These are phyloP conservation scores for Plenodomus lindquistii DNA, from an alignment of 2,329 filamentous ascomycete genomes.

Conservation along the genomic window DNA sequence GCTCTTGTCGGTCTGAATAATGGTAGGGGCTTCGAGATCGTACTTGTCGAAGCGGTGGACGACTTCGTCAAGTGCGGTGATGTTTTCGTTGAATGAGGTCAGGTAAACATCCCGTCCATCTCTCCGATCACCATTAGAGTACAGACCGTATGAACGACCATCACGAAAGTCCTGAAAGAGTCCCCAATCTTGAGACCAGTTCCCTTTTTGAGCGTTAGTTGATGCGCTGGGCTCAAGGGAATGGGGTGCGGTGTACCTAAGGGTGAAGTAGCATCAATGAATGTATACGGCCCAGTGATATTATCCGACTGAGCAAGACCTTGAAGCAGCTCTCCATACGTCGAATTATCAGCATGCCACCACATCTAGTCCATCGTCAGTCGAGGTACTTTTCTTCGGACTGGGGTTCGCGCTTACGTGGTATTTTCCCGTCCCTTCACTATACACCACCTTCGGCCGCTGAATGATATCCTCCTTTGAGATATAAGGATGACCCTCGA, in stretches of 20 bases:
- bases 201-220: constrained; percentile 36
- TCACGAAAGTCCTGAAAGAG: constrained; percentile 64
- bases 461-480: constrained; percentile 63
- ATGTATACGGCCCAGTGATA: constrained; percentile 59
- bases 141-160: constrained; percentile 59
- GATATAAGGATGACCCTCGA: constrained; percentile 60
- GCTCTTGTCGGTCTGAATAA: constrained; percentile 62
- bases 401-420: constrained; percentile 48
- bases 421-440: constrained; percentile 58
- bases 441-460: constrained; percentile 65
- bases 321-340: constrained; percentile 61
- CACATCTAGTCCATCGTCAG: constrained; percentile 49
- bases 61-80: constrained; percentile 57
- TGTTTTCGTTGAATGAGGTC: constrained; percentile 57
- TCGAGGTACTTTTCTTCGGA: background rate
- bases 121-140: constrained; percentile 61
- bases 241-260: constrained; percentile 41
- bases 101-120: constrained; percentile 63
- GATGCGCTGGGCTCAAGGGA: background rate
- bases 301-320: constrained; percentile 59
- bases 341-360: constrained; percentile 65
- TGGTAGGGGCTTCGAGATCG: constrained; percentile 64
- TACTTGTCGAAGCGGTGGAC: constrained; percentile 62
- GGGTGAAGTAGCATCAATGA: constrained; percentile 58
- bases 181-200: constrained; percentile 67